Evolutionary conservation across 1,284 basidiomycete species (phyloP), one percentile per base, ranked within the genome.

Genomic region (Microbotryum lychnidis-dioicae): DNA sequence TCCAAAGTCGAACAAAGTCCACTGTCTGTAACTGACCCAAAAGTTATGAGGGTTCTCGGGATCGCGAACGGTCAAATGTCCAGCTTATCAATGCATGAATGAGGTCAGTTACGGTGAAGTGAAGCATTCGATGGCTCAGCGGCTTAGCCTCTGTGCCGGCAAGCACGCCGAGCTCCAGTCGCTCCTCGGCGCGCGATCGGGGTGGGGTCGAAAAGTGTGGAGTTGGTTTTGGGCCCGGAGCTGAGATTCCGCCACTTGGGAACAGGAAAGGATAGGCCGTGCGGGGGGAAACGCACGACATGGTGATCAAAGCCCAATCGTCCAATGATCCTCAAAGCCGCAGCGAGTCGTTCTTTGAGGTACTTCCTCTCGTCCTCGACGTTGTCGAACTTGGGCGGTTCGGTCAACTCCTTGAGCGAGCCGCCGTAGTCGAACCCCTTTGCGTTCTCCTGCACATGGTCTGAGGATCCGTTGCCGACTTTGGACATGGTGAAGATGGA

Each of bases 231-330:
- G 16, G 37, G 16, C 37, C 14, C 37, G 37, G 37, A 10, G 3
- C 37, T 16, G 37, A 42, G 12, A 18, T 16, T 42, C 37, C 37
- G 12, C 37, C 12, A 42, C 37, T 16, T 6, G 37, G 37, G 37
- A 23, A 25, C 9, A 16, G 51, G 23, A 21, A 21, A 48, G 42
- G 16, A 18, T 2, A 33, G 45, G 46, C 4, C 20, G 12, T 25
- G 16, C 6, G 2, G 8, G 33, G 12, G n/a, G 4, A 20, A 7
- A 58, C 57, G 23, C 37, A 60, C 51, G 27, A 65, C 52, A 12
- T 83, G 83, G 66, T 85, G 83, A 58, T 82, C 82, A 67, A 79
- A 83, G 3, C 83, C 83, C 25, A 80, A 72, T 60, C 80, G 77
- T 29, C 78, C 81, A 78, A 76, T 81, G 57, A 82, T 79, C 50